Evolutionary conservation across 140 eudicot species (phyloP).

Genomic region (Senecio squalidus): DNA sequence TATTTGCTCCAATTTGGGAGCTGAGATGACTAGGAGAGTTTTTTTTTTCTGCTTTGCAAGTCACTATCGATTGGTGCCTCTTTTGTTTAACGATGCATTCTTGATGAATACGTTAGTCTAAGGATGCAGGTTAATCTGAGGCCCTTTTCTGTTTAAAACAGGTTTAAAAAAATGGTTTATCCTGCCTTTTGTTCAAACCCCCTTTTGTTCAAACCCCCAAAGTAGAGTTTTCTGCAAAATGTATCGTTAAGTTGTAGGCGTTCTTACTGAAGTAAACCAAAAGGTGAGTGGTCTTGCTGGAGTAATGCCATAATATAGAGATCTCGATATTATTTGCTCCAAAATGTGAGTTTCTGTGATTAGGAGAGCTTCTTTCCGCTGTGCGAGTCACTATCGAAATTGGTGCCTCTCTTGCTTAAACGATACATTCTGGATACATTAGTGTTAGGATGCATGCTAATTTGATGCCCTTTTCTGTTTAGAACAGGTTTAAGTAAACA

Average conservation of each 20-base stretch:
- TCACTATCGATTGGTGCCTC: neutral
- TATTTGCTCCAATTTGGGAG: conserved; percentile 6
- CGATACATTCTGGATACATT: neutral
- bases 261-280: neutral
- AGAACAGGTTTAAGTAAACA: neutral
- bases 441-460: neutral
- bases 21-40: neutral
- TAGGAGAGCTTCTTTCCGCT: neutral
- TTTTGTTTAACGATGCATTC: too few relatives aligned
- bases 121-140: neutral
- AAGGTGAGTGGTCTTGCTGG: neutral
- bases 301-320: neutral
- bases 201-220: too few relatives aligned
- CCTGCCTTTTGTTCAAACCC: neutral
- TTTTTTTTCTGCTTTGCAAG: neutral
- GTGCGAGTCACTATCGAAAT: neutral
- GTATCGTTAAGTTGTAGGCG: too few relatives aligned
- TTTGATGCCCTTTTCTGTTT: neutral
- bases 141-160: too few relatives aligned
- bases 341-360: neutral
- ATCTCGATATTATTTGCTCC: neutral
- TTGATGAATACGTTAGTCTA: neutral
- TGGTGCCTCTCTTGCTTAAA: neutral
- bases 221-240: too few relatives aligned
- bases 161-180: neutral